A percentile compares a stretch with the other conserved stretches of the same genome.
phyloP scores from a whole-genome alignment of 2,329 filamentous ascomycete species.

The Sporothrix inflata region DNA sequence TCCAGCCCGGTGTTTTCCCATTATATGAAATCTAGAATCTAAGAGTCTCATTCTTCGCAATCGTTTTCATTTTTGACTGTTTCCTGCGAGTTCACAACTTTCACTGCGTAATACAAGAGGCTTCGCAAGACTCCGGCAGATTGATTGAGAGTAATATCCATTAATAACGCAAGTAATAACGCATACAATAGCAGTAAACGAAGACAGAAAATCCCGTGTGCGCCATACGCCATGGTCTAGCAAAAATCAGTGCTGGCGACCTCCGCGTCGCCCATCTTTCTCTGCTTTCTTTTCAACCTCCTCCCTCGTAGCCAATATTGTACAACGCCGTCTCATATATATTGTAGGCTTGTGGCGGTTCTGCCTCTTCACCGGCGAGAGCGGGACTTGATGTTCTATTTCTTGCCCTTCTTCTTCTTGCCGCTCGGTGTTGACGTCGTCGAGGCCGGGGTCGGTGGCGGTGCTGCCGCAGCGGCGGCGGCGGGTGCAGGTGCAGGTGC shows the following conservation, averaged over 20 bases:
- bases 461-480: background rate
- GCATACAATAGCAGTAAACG: background rate
- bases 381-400: constrained; percentile 46
- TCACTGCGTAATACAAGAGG: background rate
- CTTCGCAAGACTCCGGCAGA: background rate
- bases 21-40: background rate
- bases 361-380: background rate
- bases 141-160: background rate
- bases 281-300: background rate
- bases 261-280: background rate
- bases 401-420: constrained; percentile 69
- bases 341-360: background rate
- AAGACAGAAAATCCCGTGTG: background rate
- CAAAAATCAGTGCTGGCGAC: background rate
- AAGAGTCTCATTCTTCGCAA: background rate
- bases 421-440: constrained; percentile 41
- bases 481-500: constrained; percentile 20
- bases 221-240: constrained; percentile 18
- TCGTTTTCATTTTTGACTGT: too few species aligned
- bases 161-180: background rate
- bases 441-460: constrained; percentile 25
- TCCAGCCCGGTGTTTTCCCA: background rate
- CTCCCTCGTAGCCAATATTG: background rate
- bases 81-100: background rate
- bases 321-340: background rate